Conservation (phyloP, 2,329 filamentous ascomycete species). For the Alternaria arborescens region DNA sequence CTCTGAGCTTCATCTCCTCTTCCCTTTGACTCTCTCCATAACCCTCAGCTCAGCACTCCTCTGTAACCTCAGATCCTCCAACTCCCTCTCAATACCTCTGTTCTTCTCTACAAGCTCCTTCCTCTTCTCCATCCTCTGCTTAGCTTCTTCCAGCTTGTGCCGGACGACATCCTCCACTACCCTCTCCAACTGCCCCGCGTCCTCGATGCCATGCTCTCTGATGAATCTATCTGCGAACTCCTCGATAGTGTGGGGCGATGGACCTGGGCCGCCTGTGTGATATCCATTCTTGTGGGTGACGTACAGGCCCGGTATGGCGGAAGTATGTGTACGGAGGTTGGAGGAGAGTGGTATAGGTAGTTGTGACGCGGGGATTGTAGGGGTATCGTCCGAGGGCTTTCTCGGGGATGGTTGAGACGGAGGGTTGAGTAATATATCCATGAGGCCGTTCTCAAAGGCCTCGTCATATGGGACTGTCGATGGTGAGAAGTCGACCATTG, state of each 20-base stretch:
- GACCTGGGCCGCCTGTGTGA: conserved; percentile 58
- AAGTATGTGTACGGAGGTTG: conserved; percentile 53
- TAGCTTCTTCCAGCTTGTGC: conserved; percentile 47
- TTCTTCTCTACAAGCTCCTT: conserved; percentile 53
- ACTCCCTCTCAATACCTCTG: conserved; percentile 53
- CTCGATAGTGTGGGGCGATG: conserved; percentile 44
- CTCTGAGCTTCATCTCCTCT: conserved; percentile 29
- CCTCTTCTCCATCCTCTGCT: conserved; percentile 52
- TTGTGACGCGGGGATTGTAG: conserved; percentile 40
- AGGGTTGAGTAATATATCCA: conserved; percentile 51
- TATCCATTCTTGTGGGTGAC: conserved; percentile 59
- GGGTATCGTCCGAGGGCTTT: conserved; percentile 29
- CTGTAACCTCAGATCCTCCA: conserved; percentile 55
- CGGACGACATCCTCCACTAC: conserved; percentile 46
- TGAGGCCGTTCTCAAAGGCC: conserved; percentile 56
- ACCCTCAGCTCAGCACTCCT: conserved; percentile 57
- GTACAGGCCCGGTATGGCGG: conserved; percentile 54
- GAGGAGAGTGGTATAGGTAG: conserved; percentile 57
- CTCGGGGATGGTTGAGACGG: conserved; percentile 34
- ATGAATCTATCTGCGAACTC: conserved; percentile 55
- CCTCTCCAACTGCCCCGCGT: conserved; percentile 46
- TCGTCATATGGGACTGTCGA: conserved; percentile 55
- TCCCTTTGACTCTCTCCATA: conserved; percentile 51
- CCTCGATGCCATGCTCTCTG: conserved; percentile 45
- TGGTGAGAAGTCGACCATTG: conserved; percentile 53